A percentile compares a stretch with the other conserved stretches of the same genome.
phyloP scores from a whole-genome alignment of 2,329 filamentous ascomycete genomes.

The Sarocladiaceae sp. region DNA sequence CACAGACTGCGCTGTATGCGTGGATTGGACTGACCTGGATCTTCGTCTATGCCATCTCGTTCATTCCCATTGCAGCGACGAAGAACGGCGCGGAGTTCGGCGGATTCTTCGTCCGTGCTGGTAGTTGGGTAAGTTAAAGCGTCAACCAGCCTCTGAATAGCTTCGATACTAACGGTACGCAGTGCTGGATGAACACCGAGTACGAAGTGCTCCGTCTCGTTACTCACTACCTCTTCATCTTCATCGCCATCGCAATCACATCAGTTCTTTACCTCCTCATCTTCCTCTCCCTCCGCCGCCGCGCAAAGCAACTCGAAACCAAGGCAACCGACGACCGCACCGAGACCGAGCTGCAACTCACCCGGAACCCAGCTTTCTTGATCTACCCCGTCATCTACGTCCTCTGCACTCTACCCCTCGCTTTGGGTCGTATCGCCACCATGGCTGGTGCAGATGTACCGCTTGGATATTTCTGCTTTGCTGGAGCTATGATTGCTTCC shows the following conservation, averaged over 20 bases:
- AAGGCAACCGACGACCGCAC: slow-evolving; percentile 12
- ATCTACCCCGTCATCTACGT: slow-evolving; percentile 67
- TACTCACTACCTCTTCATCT: slow-evolving; percentile 65
- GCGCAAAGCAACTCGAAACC: slow-evolving; percentile 12
- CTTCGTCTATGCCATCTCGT: slow-evolving; percentile 54
- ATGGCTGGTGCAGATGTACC: slow-evolving; percentile 52
- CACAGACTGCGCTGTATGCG: slow-evolving; percentile 44
- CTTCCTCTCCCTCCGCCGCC: slow-evolving; percentile 32
- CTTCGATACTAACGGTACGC: no score
- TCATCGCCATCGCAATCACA: slow-evolving; percentile 33
- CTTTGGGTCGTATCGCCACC: slow-evolving; percentile 57
- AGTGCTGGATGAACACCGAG: slow-evolving; percentile 61
- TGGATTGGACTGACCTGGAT: slow-evolving; percentile 49
- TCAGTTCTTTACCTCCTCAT: slow-evolving; percentile 35
- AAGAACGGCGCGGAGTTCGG: slow-evolving; percentile 34
- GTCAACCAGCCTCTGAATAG: no score
- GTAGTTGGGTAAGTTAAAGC: slow-evolving; percentile 56
- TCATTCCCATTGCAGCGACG: slow-evolving; percentile 44
- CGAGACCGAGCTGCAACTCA: slow-evolving; percentile 15
- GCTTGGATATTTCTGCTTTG: slow-evolving; percentile 53
- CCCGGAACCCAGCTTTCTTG: slow-evolving; percentile 51
- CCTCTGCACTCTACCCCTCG: slow-evolving; percentile 63
- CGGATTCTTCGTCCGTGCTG: slow-evolving; percentile 59
- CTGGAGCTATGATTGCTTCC: slow-evolving; percentile 53
- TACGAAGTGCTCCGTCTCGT: slow-evolving; percentile 52